Base-by-base conservation (phyloP, 371 early-diverging fungal species). In the Mucor velutinosus region DNA sequence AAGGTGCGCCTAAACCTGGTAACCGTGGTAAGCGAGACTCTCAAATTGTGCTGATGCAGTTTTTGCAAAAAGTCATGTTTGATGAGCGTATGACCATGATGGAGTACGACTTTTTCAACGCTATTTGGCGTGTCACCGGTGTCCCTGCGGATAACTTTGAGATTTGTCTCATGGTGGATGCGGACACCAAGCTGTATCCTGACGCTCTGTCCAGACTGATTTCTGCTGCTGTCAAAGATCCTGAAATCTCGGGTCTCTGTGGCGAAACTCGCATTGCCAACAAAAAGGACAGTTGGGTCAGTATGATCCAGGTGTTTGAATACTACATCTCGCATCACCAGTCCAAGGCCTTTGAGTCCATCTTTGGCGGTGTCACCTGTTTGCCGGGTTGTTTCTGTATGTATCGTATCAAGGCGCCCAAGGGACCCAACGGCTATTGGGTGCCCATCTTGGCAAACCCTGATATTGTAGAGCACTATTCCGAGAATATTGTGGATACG, bases 21-120 rank as follows among this genome's bases (percentile, higher is more conserved):
- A 98, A 99, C 78, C 86, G 99, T 58, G 99, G 99, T 62, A 99
- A 99, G 81, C 91, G 99, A 65, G 99, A 99, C 78, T 96, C 96
- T 27, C 99, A 99, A 80, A 92, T 99, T 64, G 87, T 99, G 62
- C 74, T 99, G 53, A 99, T 99, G 98, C 87, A 92, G 47, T 99
- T 99, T 84, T 89, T 99, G 82, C 90, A 93, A 71, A 92, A 94
- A 66, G 92, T 97, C 57, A 90, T 95, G 78, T 97, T 96, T 83
- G 90, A 96, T 62, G 97, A 97, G 73, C 91, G 97, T 29, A 92
- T 99, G 94, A 96, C 97, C 0, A 87, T 92, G 56, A 86, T 99
- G 60, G 99, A 99, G 73, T 94, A 92, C 72, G 98, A 97, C 57
- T 82, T 99, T 45, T 99, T 96, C 81, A 89, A 89, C 72, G 90